Evolutionary conservation across 495 filamentous ascomycete species (phyloP), one percentile per base, ranked within the genome.

Genomic region (Hyaloscypha bicolor): DNA sequence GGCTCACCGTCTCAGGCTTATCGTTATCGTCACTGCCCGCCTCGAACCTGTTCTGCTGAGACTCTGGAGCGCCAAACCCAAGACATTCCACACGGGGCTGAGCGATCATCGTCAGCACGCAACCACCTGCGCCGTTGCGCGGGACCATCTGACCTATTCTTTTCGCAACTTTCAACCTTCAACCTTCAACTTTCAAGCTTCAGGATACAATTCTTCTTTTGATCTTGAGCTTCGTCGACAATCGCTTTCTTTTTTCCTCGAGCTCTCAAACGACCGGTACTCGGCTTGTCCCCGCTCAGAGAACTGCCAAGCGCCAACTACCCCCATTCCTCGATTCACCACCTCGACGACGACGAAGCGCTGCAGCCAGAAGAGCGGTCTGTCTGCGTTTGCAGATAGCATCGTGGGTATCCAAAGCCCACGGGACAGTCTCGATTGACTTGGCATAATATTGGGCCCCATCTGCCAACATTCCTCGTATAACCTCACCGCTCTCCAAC

Each of bases 401-500:
- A 48, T 48, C 42, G 16, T 16, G 16, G 42, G 42, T 4, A 48
- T 19, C 16, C 42, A 48, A 12, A 48, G 16, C 42, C 42, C 42
- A 48, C 4, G 16, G 42, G 16, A 14, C 42, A 19, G 4, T 4
- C 16, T 48, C 8, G 42, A 48, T 48, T 48, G 9, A 48, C 16
- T 48, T 48, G 2, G 42, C 42, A 48, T 16, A 21, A 53, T 56
- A 56, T 29, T 11, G 53, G 9, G 29, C 53, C 1, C 53, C 21
- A 1, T 56, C 51, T 25, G 29, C 16, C 53, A 56, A 25, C 21
- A 56, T 48, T 33, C 61, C 21, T 56, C 19, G 21, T 25, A 25
- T 25, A 11, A 29, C 53, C 53, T 56, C 64, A 53, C 14, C 56
- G 39, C 21, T n/a, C 37, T 45, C n/a, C 55, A 33, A 60, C 56